Percentiles rank a stretch among this genome's conserved stretches.
phyloP scores from a whole-genome alignment of 139 green algal species.

The Eudorina sp. region DNA sequence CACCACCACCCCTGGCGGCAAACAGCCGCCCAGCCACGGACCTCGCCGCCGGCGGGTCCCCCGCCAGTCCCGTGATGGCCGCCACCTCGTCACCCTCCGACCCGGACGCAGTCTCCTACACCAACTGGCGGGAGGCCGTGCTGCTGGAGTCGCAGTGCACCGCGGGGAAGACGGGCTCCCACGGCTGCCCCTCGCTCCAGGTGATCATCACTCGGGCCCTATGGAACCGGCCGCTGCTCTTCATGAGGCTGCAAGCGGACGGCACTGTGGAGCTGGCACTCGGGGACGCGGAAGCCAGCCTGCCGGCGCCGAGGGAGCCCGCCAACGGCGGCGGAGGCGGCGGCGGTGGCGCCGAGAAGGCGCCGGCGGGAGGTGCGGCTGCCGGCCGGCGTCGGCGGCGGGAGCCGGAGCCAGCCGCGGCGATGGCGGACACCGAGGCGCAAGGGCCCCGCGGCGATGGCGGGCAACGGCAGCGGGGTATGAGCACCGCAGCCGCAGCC shows the following conservation, averaged over 20 bases:
- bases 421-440: background rate
- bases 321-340: background rate
- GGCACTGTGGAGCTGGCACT: conserved; percentile 2
- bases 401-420: background rate
- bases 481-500: background rate
- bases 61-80: no score
- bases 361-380: background rate
- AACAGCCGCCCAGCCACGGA: no score
- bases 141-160: background rate
- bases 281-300: background rate
- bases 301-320: background rate
- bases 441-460: background rate
- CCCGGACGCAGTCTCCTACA: background rate
- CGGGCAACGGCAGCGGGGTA: background rate
- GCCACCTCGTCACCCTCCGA: no score
- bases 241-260: background rate
- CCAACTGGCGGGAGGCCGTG: background rate
- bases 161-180: conserved; percentile 18
- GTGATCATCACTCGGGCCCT: background rate
- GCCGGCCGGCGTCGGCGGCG: background rate
- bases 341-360: no score
- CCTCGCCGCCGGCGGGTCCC: no score
- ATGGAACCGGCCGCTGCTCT: background rate
- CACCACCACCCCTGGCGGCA: background rate
- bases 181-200: conserved; percentile 33